A percentile compares a stretch with the other conserved stretches of the same genome.
Conservation (phyloP, 2,329 filamentous ascomycete species). For the Fusarium euwallaceae region DNA sequence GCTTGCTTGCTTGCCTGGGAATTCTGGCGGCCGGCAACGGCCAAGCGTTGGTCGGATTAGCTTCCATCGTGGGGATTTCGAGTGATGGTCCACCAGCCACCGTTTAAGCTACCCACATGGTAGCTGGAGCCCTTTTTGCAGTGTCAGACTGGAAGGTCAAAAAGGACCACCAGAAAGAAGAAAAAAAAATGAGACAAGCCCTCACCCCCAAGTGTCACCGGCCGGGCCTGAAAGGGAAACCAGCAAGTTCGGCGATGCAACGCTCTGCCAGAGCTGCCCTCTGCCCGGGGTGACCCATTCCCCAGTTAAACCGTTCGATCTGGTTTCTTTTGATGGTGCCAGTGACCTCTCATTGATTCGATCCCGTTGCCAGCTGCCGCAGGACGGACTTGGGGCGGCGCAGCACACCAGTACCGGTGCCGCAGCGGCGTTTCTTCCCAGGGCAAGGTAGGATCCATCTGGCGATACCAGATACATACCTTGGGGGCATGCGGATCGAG, state of each 20-base stretch:
- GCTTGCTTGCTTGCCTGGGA: neutral
- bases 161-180: constrained; percentile 11
- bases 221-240: constrained; percentile 35
- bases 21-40: constrained; percentile 10
- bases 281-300: constrained; percentile 14
- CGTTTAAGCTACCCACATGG: constrained; percentile 14
- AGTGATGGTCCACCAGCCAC: constrained; percentile 14
- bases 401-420: constrained; percentile 11
- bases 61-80: constrained; percentile 29
- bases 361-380: neutral
- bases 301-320: constrained; percentile 41
- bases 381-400: constrained; percentile 8
- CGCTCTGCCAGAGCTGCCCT: constrained; percentile 13
- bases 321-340: constrained; percentile 41
- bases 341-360: neutral
- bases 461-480: constrained; percentile 11
- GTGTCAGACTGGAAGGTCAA: constrained; percentile 1
- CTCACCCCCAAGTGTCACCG: constrained; percentile 20
- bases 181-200: constrained; percentile 17
- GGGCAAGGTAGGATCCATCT: constrained; percentile 20
- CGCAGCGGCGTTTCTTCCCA: neutral
- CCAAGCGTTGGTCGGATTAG: constrained; percentile 11
- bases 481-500: constrained; percentile 33
- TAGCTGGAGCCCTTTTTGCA: neutral
- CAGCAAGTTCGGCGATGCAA: constrained; percentile 30